Conservation (phyloP, 371 early-diverging fungal species). For the Mortierella sp. region DNA sequence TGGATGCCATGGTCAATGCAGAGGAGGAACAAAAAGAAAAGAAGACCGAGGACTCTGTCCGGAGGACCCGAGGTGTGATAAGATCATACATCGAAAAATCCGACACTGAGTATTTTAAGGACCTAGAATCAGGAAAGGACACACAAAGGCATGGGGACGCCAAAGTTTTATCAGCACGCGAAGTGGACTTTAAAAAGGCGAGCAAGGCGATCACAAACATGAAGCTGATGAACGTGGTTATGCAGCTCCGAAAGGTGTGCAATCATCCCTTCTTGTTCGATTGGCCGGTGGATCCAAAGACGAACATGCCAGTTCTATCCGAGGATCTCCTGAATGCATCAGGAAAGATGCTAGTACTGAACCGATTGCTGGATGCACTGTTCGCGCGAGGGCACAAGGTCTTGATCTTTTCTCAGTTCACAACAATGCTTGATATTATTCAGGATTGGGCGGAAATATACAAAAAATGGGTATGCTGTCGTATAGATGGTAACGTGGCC, state of each 20-base stretch:
- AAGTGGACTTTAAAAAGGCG: constrained; percentile 49
- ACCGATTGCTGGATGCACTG: constrained; percentile 82
- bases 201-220: constrained; percentile 63
- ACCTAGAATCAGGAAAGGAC: constrained; percentile 22
- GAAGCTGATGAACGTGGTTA: constrained; percentile 83
- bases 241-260: constrained; percentile 96
- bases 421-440: constrained; percentile 91
- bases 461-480: constrained; percentile 84
- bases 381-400: constrained; percentile 87
- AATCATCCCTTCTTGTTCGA: constrained; percentile 96
- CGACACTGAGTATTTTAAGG: constrained; percentile 24
- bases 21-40: constrained; percentile 23
- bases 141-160: constrained; percentile 4
- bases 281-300: constrained; percentile 71
- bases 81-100: constrained; percentile 32
- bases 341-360: constrained; percentile 91
- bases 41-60: neutral
- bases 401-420: constrained; percentile 95
- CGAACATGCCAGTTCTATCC: constrained; percentile 63
- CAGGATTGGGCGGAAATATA: constrained; percentile 87
- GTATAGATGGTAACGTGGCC: constrained; percentile 93
- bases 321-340: constrained; percentile 68
- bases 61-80: constrained; percentile 22
- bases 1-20: constrained; percentile 24
- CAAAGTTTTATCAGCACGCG: constrained; percentile 19